phyloP scores from a whole-genome alignment of 1,284 basidiomycete genomes.

The Athelia sp. region DNA sequence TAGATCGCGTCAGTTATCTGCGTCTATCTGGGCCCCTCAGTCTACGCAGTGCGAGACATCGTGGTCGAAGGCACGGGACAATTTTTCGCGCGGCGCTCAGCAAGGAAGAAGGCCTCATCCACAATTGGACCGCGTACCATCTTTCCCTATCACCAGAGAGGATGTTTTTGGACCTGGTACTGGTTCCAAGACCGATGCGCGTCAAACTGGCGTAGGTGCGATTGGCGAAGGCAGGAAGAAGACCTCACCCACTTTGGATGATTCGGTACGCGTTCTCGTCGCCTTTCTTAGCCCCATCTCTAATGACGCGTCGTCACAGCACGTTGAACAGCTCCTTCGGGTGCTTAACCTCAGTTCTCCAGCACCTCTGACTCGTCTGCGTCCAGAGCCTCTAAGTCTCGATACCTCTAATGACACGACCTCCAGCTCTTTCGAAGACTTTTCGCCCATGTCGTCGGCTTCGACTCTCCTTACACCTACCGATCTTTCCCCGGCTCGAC shows the following conservation, averaged over 20 bases:
- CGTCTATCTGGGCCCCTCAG: conserved; percentile 75
- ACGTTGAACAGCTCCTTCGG: conserved; percentile 71
- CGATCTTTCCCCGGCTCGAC: conserved; percentile 59
- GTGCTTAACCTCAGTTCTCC: conserved; percentile 73
- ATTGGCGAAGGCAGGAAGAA: conserved; percentile 73
- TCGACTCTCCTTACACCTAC: conserved; percentile 64
- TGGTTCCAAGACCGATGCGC: conserved; percentile 23
- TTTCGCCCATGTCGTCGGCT: conserved; percentile 62
- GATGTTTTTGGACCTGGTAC: conserved; percentile 59
- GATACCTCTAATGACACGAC: conserved; percentile 29
- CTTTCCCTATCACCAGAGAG: conserved; percentile 35
- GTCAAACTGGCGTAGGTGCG: conserved; percentile 55
- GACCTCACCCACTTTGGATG: conserved; percentile 47
- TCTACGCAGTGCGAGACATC: conserved; percentile 58
- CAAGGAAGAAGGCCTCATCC: conserved; percentile 10
- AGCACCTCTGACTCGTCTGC: conserved; percentile 42
- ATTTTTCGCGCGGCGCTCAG: conserved; percentile 48
- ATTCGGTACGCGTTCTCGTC: conserved; percentile 38
- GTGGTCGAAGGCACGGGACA: conserved; percentile 60
- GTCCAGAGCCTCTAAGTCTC: conserved; percentile 31
- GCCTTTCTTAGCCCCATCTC: conserved; percentile 17
- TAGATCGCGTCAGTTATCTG: conserved; percentile 27
- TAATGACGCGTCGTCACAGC: conserved; percentile 34
- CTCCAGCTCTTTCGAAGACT: conserved; percentile 51
- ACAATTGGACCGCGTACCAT: conserved; percentile 16